Evolutionary conservation across 306 rosid species (phyloP), one percentile per base, ranked within the genome.

Genomic region (Canavalia gladiata): DNA sequence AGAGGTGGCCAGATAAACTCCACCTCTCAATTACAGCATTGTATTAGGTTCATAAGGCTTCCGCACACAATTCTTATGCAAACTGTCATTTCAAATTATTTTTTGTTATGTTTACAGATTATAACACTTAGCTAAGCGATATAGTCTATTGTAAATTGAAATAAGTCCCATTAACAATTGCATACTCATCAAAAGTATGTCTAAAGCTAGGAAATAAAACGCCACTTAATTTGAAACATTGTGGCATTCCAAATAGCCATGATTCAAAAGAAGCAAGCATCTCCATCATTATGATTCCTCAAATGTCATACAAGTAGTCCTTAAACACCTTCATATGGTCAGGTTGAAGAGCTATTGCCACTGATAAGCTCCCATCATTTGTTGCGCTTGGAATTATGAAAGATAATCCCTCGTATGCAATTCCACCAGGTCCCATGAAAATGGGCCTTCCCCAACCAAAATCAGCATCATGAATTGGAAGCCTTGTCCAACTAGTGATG

Each of bases 371-470:
- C 11, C 94, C 97, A 59, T 92, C 97, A 56, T 84, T 84, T 2
- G 68, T 68, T 57, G 99, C 77, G 81, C 93, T 90, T 4, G 97
- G 97, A 50, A 93, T 50, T 30, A 95, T 82, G 33, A 85, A 93
- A 42, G 95, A 90, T 1, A 95, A 64, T 0, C 99, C 99, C 77
- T 95, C 99, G 2, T 83, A 95, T 0, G 94, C 88, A 45, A 95
- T 90, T 41, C 98, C 99, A 18, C 98, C 99, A 2, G 98, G 99
- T 33, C 99, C 99, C 99, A 95, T 90, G 82, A 95, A 95, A 18
- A 93, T 89, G 5, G 99, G 99, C 37, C 96, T 88, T 25, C 99
- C 98, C 97, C 98, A 95, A 57, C 99, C 99, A 45, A 95, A 95
- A 58, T 95, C 96, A 75, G 99, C 99, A 70, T 95, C 97, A 41